These are phyloP conservation scores for Xylariaceae sp. DNA, from an alignment of 2,329 filamentous ascomycete genomes.

Conservation along the genomic window DNA sequence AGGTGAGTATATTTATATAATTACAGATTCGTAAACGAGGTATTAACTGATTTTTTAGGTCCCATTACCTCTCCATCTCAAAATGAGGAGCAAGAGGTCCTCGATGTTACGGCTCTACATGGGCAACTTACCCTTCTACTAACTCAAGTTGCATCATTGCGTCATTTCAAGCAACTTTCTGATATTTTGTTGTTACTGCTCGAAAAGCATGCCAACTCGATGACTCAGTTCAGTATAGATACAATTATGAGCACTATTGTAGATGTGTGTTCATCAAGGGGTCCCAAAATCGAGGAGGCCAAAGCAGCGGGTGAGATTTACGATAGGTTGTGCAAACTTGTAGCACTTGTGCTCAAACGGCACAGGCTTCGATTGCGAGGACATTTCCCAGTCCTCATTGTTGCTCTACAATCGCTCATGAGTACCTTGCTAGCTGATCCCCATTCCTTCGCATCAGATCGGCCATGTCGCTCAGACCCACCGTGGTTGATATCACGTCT, in stretches of 20 bases:
- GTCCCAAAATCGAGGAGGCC: constrained; percentile 28
- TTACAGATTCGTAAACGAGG: neutral
- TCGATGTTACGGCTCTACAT: constrained; percentile 32
- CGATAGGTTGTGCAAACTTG: constrained; percentile 53
- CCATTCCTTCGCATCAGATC: constrained; percentile 26
- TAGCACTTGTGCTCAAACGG: constrained; percentile 60
- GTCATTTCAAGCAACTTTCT: constrained; percentile 34
- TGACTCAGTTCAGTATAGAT: constrained; percentile 63
- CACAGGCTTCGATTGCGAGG: constrained; percentile 64
- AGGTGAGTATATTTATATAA: constrained; percentile 20
- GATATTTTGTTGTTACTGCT: constrained; percentile 45
- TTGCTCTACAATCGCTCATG: constrained; percentile 59
- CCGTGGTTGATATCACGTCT: constrained; percentile 44
- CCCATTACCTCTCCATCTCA: constrained; percentile 3
- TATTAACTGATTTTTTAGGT: constrained; percentile 25
- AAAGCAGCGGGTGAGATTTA: constrained; percentile 44
- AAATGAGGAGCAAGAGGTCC: constrained; percentile 11
- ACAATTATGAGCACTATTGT: constrained; percentile 51
- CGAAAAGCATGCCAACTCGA: constrained; percentile 51
- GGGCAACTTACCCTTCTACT: constrained; percentile 29
- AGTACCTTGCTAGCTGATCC: constrained; percentile 51
- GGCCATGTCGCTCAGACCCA: constrained; percentile 8
- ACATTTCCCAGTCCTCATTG: constrained; percentile 61
- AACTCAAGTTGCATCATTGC: constrained; percentile 26
- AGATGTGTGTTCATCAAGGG: constrained; percentile 36